These are phyloP conservation scores for Soucietia sequanensis DNA, from an alignment of 805 yeast species.

Conservation along the genomic window DNA sequence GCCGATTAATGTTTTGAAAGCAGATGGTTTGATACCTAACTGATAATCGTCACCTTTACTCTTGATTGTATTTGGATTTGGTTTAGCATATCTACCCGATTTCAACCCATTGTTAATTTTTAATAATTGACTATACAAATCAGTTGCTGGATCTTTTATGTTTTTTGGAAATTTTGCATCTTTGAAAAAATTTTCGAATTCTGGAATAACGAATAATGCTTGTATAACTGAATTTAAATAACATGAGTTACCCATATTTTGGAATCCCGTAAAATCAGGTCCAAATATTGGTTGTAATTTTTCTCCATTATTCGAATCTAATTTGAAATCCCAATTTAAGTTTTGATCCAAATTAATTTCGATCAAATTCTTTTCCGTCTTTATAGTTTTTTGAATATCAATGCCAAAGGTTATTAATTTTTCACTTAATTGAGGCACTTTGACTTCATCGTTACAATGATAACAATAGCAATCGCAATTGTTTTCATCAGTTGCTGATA, in stretches of 20 bases:
- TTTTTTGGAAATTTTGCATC: constrained; percentile 26
- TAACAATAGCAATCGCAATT: constrained; percentile 86
- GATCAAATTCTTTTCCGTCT: constrained; percentile 84
- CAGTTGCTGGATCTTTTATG: constrained; percentile 53
- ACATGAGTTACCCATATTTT: constrained; percentile 91
- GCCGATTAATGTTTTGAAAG: constrained; percentile 77
- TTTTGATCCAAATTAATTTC: constrained; percentile 94
- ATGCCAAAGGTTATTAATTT: constrained; percentile 64
- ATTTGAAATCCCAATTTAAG: constrained; percentile 86
- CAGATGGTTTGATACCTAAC: constrained; percentile 71
- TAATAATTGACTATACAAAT: constrained; percentile 70
- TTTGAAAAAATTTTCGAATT: constrained; percentile 40
- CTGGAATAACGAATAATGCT: constrained; percentile 50
- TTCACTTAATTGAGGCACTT: constrained; percentile 56
- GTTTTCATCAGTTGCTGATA: constrained; percentile 60
- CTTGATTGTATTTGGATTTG: constrained; percentile 32
- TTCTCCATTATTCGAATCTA: constrained; percentile 71
- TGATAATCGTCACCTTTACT: constrained; percentile 55
- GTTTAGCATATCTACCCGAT: constrained; percentile 70
- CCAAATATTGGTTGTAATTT: constrained; percentile 69
- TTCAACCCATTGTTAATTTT: constrained; percentile 78
- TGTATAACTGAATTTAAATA: constrained; percentile 83
- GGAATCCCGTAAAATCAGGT: constrained; percentile 74
- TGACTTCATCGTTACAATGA: constrained; percentile 82
- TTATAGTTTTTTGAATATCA: constrained; percentile 50